These are phyloP conservation scores for Geotrichum ghanense DNA, from an alignment of 805 yeast genomes.

Conservation along the genomic window DNA sequence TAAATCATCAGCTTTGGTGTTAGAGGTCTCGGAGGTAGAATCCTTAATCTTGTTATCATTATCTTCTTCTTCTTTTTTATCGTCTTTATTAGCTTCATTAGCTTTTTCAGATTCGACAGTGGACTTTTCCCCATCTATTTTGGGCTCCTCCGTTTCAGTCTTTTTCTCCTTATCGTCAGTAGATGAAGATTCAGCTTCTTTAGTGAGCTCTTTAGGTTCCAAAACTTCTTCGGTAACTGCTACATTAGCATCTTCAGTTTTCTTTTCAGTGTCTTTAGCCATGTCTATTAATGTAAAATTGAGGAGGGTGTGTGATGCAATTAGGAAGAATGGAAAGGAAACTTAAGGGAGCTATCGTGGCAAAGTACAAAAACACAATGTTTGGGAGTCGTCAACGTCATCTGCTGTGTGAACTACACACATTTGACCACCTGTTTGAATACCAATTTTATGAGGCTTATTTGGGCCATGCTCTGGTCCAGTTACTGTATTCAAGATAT, in stretches of 20 bases:
- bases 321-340: too few species aligned
- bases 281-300: neutral
- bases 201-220: neutral
- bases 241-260: neutral
- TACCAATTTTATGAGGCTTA: too few species aligned
- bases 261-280: neutral
- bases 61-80: neutral
- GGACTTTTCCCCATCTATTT: too few species aligned
- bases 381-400: neutral
- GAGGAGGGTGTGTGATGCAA: too few species aligned
- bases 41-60: too few species aligned
- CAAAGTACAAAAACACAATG: too few species aligned
- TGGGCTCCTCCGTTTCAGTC: neutral
- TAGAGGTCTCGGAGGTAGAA: too few species aligned
- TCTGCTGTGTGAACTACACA: neutral
- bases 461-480: neutral
- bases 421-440: neutral
- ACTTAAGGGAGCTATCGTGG: too few species aligned
- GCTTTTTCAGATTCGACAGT: too few species aligned
- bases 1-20: neutral
- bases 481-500: neutral
- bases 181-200: too few species aligned
- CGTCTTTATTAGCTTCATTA: neutral
- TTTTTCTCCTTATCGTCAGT: neutral
- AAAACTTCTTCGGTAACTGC: neutral